Base-by-base conservation (phyloP, 176 grass and related monocot genomes). In the Phyllostachys edulis region DNA sequence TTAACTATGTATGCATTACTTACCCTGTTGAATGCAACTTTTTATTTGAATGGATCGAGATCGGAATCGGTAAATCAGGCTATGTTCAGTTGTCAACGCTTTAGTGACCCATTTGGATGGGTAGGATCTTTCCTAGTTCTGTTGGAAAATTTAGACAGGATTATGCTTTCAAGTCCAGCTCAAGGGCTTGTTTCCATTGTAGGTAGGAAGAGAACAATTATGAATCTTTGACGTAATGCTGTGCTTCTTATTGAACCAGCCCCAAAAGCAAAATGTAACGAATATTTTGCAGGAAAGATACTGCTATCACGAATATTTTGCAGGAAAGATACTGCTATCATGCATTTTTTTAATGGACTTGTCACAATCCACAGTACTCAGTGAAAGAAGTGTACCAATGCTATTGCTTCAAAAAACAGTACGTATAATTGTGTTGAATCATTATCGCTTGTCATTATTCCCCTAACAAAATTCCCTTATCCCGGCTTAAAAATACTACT, bases 371-470 rank as follows among this genome's bases (percentile, higher is more conserved):
- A 75, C 26, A 57, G n/a, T 26, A 21, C 27, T n/a, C 49, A 40
- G 40, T 49, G 37, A 72, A 67, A 71, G 17, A 42, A 65, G 70
- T 34, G 79, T 79, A 90, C 10, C 20, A 17, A 61, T 67, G 69
- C 11, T 77, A 76, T 73, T 88, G 63, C 62, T 41, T 61, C 4
- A 38, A 20, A 80, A 73, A 73, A 40, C 64, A 73, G 83, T 82
- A 64, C 0, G 67, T 90, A 46, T 40, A 80, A 55, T 41, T n/a
- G 4, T 84, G 69, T 32, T 76, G 20, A 80, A 73, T 49, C 63
- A 85, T n/a, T n/a, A n/a, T 56, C 82, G 65, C 24, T 57, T 75
- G 41, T 66, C 42, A 73, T 85, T 89, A 91, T 92, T 89, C 21
- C 69, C 9, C 38, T 74, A 23, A 62, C 65, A 89, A 91, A 91